Evolutionary conservation across 2,329 filamentous ascomycete genomes (phyloP), one percentile per base, ranked within the genome.

Genomic region (Penicillium decumbens): DNA sequence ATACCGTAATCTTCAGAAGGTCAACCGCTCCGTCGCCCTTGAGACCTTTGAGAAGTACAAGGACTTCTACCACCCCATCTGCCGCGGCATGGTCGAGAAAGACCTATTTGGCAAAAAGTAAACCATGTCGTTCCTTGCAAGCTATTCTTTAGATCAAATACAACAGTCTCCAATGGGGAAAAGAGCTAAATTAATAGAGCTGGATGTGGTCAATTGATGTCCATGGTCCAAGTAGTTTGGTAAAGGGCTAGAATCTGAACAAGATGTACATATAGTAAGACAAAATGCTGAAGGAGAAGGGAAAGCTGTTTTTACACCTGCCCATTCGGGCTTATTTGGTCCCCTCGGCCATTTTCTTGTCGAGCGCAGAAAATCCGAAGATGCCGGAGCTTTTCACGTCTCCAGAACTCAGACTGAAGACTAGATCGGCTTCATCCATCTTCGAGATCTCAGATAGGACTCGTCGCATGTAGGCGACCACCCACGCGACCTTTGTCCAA

Each of bases 61-160:
- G 71, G 85, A 90, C 55, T 97, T 97, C 66, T 98, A 97, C 67
- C 92, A 97, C 66, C 93, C 93, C 2, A 96, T 97, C 61, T 96
- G 91, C 68, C 81, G 82, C 53, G 81, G 77, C 6, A 87, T 95
- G 83, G 83, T 95, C 2, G 87, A 89, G 73, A 96, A 95, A 78
- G 88, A 95, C 69, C 71, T 95, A 30, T 79, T 78, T 61, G 76
- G 75, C 6, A 66, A 69, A 45, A 67, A 67, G 50, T 60, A 62
- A 27, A 49, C 1, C 27, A 40, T 9, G 2, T 13, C 9, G 3
- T 6, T 37, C 9, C 18, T 6, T 37, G 8, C 18, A 37, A 4
- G 18, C 33, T 20, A 37, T 37, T 37, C 18, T 9, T 12, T 6
- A 37, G 10, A 37, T 1, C 33, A 37, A 18, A 37, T 20, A 23